Conservation (phyloP, 129 eudicot species). For the Flaveria ramosissima region DNA sequence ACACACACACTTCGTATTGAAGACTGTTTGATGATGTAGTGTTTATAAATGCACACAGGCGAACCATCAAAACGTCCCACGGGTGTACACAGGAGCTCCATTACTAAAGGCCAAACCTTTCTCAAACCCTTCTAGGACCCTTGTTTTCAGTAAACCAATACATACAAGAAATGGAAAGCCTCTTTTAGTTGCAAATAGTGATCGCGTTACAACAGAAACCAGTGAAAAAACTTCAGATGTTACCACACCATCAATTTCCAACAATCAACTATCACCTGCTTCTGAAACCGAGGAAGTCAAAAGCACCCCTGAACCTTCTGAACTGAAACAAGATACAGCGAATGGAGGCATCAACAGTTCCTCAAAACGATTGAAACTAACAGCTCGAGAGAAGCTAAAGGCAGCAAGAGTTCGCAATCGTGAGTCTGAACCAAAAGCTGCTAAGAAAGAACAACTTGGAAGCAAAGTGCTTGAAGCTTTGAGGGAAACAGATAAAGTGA, state of each 20-base stretch:
- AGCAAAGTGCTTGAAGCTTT: constrained; percentile 73
- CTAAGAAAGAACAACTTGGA: constrained; percentile 52
- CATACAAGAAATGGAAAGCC: constrained; percentile 30
- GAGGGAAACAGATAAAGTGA: constrained; percentile 61
- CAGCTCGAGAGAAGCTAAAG: constrained; percentile 89
- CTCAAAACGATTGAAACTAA: constrained; percentile 60
- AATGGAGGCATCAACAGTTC: constrained; percentile 25
- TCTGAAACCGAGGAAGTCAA: constrained; percentile 22
- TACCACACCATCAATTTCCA: constrained; percentile 33
- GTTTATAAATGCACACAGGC: constrained; percentile 39
- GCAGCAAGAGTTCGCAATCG: constrained; percentile 91
- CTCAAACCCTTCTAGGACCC: constrained; percentile 25
- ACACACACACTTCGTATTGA: background rate
- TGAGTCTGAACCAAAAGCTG: constrained; percentile 57
- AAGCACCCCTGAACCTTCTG: constrained; percentile 23
- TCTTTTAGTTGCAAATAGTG: constrained; percentile 58
- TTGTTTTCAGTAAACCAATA: constrained; percentile 31
- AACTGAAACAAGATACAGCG: constrained; percentile 30
- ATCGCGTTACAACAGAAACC: constrained; percentile 54
- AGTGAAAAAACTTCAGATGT: constrained; percentile 42
- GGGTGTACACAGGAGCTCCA: constrained; percentile 39
- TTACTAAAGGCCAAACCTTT: constrained; percentile 33
- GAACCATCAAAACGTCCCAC: constrained; percentile 43
- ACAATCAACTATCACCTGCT: constrained; percentile 31
- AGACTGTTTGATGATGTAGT: background rate